Conservation (phyloP, 768 basidiomycete species). For the Amanita exitialis region DNA sequence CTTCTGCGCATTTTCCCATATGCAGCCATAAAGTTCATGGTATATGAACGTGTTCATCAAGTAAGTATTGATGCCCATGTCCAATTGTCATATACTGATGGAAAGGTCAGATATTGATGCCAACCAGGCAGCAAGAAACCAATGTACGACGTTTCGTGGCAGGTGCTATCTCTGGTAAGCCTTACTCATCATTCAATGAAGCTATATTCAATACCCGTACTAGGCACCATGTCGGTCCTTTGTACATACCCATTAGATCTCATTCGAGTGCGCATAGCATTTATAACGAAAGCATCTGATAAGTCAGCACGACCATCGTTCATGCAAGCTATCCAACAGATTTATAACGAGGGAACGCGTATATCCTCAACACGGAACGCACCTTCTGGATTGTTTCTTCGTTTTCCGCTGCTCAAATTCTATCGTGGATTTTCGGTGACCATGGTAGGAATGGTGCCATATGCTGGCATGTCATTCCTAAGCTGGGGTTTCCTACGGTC, state of each 20-base stretch:
- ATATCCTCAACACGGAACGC: constrained; percentile 13
- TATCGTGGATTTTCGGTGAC: constrained; percentile 98
- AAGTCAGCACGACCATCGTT: constrained; percentile 35
- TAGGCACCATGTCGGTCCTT: constrained; percentile 78
- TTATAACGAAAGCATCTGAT: constrained; percentile 40
- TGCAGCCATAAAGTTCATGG: constrained; percentile 95
- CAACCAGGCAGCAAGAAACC: constrained; percentile 68
- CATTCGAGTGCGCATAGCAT: constrained; percentile 93
- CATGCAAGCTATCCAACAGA: constrained; percentile 42
- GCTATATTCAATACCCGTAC: constrained; percentile 5
- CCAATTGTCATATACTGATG: constrained; percentile 3
- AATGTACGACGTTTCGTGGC: constrained; percentile 73
- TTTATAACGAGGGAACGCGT: constrained; percentile 58
- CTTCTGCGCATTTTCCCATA: constrained; percentile 93
- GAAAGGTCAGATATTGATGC: constrained; percentile 66
- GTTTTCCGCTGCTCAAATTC: constrained; percentile 77
- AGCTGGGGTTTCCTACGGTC: constrained; percentile 77
- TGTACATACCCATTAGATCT: constrained; percentile 95
- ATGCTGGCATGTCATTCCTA: constrained; percentile 91
- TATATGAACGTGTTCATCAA: constrained; percentile 80
- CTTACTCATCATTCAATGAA: background rate
- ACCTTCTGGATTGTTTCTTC: constrained; percentile 33
- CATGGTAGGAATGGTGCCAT: constrained; percentile 86
- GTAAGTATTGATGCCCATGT: constrained; percentile 29
- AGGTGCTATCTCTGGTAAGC: constrained; percentile 78